Conservation (phyloP, 768 basidiomycete species). For the Porphyrellus cyaneotinctus region DNA sequence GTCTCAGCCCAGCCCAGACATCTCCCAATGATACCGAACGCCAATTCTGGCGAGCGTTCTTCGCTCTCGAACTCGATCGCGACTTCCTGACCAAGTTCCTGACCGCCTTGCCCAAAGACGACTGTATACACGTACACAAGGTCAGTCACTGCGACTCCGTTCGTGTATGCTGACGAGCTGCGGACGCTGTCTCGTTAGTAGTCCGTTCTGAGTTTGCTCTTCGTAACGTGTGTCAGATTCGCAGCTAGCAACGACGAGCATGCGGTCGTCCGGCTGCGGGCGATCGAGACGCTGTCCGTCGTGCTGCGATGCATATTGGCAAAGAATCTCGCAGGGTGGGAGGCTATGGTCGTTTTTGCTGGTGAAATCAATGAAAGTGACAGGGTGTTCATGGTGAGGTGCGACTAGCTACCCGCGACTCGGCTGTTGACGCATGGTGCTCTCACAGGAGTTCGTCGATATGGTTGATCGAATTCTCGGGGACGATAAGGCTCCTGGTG, state of each 20-base stretch:
- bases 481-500: constrained; percentile 40
- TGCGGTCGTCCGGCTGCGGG: constrained; percentile 28
- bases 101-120: constrained; percentile 42
- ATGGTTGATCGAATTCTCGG: constrained; percentile 45
- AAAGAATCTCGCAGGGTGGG: constrained; percentile 65
- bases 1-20: constrained; percentile 41
- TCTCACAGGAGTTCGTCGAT: constrained; percentile 46
- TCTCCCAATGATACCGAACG: constrained; percentile 40
- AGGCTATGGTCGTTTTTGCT: constrained; percentile 66
- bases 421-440: background rate
- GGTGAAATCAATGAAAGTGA: constrained; percentile 59
- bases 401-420: background rate
- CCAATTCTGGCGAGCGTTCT: constrained; percentile 51
- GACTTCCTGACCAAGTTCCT: constrained; percentile 42
- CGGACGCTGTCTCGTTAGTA: constrained; percentile 35
- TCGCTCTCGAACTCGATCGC: constrained; percentile 50
- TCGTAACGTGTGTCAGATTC: constrained; percentile 42
- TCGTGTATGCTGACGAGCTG: constrained; percentile 8
- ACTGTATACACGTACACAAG: constrained; percentile 48
- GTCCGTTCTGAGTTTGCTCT: constrained; percentile 46
- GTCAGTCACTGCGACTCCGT: constrained; percentile 28
- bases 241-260: constrained; percentile 32
- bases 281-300: constrained; percentile 50
- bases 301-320: constrained; percentile 45
- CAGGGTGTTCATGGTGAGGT: constrained; percentile 47